Evolutionary conservation across 108 stramenopile species (phyloP), one percentile per base, ranked within the genome.

Genomic region (Discostella pseudostelligera): DNA sequence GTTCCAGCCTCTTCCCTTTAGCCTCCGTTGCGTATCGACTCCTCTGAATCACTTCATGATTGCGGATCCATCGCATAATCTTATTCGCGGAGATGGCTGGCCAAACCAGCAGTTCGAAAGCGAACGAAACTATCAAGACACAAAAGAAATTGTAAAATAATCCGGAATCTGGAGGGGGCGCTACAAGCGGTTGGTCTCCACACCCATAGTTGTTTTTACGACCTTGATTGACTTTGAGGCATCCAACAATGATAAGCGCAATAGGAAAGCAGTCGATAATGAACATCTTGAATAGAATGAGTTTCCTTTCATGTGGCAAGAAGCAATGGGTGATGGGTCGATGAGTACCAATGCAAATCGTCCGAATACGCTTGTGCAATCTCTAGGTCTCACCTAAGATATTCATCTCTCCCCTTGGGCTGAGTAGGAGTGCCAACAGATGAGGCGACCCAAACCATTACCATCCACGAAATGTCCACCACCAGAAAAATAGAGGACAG

Each of bases 131-230:
- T 13, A 74, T 25, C n/a, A 74, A 40, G 3, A 67, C 32, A 16
- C 59, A 61, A 47, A 57, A 74, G n/a, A 74, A 37, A 22, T 14
- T 36, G 39, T 56, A 71, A 4, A 37, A 11, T 32, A 32, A 3
- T 4, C 32, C 32, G 1, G 28, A 8, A 39, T 61, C 59, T 5
- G 57, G 59, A 16, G 53, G 45, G 24, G 55, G 54, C 32, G 45
- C 47, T 0, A 50, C 50, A 2, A 50, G 59, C 21, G 49, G 17
- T 35, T 63, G 21, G 10, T 59, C 43, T 20, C 58, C 56, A 40
- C 75, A 76, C 44, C 75, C 75, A 21, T 65, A 76, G 25, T 76
- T 76, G 44, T 69, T 44, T 19, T 56, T n/a, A 1, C 75, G 49
- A 14, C 6, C 12, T 0, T 39, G 29, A 8, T 32, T 17, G 10